Percentiles rank a stretch among this genome's conserved stretches.
These are phyloP conservation scores for Myriosclerotinia curreyana DNA, from an alignment of 2,329 filamentous ascomycete genomes.

Conservation along the genomic window DNA sequence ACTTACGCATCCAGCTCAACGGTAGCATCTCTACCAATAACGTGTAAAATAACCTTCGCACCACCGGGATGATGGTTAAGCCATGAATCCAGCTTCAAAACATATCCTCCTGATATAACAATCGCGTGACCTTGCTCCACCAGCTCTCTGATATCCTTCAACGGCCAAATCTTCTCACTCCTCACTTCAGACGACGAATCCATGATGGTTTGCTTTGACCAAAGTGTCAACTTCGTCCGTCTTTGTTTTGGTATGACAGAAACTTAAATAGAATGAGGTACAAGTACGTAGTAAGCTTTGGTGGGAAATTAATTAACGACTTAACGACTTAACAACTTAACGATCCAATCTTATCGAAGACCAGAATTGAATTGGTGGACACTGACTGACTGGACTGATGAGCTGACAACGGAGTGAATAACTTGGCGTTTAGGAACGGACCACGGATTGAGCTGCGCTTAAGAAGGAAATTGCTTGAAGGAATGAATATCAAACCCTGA, in stretches of 20 bases:
- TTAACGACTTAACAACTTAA: not conserved
- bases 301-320: conserved; percentile 8
- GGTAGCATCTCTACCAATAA: conserved; percentile 90
- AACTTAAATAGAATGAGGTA: conserved; percentile 3
- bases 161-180: conserved; percentile 9
- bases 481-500: too few relatives aligned
- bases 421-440: conserved; percentile 7
- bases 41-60: conserved; percentile 84
- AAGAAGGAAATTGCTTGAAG: not conserved
- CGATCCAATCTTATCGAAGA: conserved; percentile 7
- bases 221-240: conserved; percentile 1
- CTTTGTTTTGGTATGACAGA: conserved; percentile 7
- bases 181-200: conserved; percentile 9
- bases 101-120: conserved; percentile 39
- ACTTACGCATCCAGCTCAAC: conserved; percentile 88
- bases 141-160: conserved; percentile 16
- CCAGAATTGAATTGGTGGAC: too few relatives aligned
- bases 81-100: conserved; percentile 87
- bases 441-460: not conserved
- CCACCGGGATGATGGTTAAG: conserved; percentile 88
- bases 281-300: conserved; percentile 16
- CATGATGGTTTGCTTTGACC: conserved; percentile 15
- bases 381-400: too few relatives aligned
- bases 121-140: conserved; percentile 19
- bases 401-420: not conserved